These are phyloP conservation scores for Arabidopsis arenosa DNA, from an alignment of 345 rosid genomes.

Conservation along the genomic window DNA sequence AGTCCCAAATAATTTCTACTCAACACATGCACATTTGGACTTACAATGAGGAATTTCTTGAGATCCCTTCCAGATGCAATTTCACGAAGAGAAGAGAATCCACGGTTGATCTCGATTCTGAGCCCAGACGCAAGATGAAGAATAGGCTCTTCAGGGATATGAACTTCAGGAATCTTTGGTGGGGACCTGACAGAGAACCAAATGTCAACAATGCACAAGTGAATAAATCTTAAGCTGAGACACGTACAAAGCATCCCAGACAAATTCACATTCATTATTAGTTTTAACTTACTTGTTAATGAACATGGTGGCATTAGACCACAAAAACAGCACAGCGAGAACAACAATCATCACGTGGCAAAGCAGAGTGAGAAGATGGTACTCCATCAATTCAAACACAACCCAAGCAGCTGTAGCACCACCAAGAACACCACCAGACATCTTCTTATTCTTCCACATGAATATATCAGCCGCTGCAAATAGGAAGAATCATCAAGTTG, in stretches of 20 bases:
- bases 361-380: conserved; percentile 74
- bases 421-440: conserved; percentile 85
- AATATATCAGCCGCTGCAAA: conserved; percentile 82
- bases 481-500: neutral
- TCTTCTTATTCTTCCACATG: conserved; percentile 96
- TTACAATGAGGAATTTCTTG: conserved; percentile 88
- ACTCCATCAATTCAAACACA: conserved; percentile 82
- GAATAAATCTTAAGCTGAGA: conserved; percentile 41
- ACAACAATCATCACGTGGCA: conserved; percentile 74
- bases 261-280: neutral
- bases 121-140: conserved; percentile 72
- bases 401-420: conserved; percentile 83
- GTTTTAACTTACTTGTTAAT: conserved; percentile 74
- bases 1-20: conserved; percentile 2
- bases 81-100: conserved; percentile 64
- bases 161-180: conserved; percentile 77
- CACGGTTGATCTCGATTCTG: conserved; percentile 74
- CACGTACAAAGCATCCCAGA: neutral
- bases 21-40: conserved; percentile 13
- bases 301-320: conserved; percentile 89
- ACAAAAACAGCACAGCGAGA: conserved; percentile 79
- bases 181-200: conserved; percentile 56
- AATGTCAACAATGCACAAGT: conserved; percentile 49
- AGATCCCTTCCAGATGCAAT: conserved; percentile 96
- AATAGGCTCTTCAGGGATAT: conserved; percentile 80